Evolutionary conservation across 306 rosid genomes (phyloP).

Genomic region (Lathyrus oleraceus): DNA sequence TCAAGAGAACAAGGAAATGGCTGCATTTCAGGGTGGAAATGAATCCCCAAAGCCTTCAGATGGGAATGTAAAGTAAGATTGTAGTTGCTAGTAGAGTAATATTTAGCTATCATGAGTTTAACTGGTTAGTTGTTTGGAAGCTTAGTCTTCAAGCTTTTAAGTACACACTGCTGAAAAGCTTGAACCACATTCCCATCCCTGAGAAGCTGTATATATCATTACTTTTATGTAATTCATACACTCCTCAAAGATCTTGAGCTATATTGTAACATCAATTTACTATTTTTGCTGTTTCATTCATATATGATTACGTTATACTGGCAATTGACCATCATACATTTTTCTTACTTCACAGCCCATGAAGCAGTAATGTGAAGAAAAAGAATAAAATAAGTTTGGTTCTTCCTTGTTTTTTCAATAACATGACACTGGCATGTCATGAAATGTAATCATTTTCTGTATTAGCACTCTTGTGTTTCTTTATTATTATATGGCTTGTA

Average conservation of each 20-base stretch:
- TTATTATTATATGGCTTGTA: background rate
- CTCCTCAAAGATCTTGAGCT: slow-evolving; percentile 11
- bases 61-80: slow-evolving; percentile 54
- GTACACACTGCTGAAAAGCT: slow-evolving; percentile 16
- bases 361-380: background rate
- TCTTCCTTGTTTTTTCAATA: background rate
- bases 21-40: slow-evolving; percentile 55
- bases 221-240: slow-evolving; percentile 22
- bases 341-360: slow-evolving; percentile 10
- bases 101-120: slow-evolving; percentile 24
- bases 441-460: background rate
- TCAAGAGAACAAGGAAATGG: slow-evolving; percentile 58
- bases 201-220: slow-evolving; percentile 33
- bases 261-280: slow-evolving; percentile 11
- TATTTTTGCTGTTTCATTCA: slow-evolving; percentile 25
- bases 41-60: slow-evolving; percentile 51
- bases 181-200: slow-evolving; percentile 27
- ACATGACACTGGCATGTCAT: background rate
- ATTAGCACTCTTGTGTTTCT: background rate
- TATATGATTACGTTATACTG: background rate
- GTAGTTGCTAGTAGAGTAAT: slow-evolving; percentile 34
- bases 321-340: background rate
- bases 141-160: background rate
- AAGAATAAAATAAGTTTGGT: background rate
- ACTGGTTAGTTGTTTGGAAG: slow-evolving; percentile 24